Evolutionary conservation across 2,329 filamentous ascomycete genomes (phyloP).

Genomic region (Nigrospora osmanthi): DNA sequence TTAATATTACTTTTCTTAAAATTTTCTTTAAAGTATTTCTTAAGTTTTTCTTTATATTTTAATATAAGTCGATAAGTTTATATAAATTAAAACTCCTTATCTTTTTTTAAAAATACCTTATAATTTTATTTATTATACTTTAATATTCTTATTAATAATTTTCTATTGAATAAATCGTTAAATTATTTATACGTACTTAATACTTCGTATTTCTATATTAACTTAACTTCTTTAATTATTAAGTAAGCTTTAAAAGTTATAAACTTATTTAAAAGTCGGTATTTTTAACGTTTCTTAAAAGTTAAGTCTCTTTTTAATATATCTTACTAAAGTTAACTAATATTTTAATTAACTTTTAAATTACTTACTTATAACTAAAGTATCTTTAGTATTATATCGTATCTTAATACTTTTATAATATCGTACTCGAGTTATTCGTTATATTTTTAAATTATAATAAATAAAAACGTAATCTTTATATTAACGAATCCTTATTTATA

Average conservation of each 20-base stretch:
- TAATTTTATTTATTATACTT: neutral
- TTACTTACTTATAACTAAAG: too few relatives aligned
- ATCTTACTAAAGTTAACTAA: too few relatives aligned
- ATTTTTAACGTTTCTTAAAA: too few relatives aligned
- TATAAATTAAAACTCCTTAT: neutral
- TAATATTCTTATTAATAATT: neutral
- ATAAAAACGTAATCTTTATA: too few relatives aligned
- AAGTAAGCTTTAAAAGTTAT: neutral
- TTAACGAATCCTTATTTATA: too few relatives aligned
- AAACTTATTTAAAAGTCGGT: neutral
- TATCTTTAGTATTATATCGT: too few relatives aligned
- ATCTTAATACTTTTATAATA: too few relatives aligned
- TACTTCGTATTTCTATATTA: neutral
- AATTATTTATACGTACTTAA: neutral
- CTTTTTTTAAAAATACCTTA: conserved; percentile 1
- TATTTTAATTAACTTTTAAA: too few relatives aligned
- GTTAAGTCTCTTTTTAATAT: too few relatives aligned
- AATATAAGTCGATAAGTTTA: conserved; percentile 1
- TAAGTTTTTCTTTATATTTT: neutral
- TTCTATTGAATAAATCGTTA: neutral
- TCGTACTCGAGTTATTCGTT: too few relatives aligned
- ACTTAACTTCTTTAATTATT: neutral
- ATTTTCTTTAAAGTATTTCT: neutral
- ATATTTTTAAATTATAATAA: too few relatives aligned
- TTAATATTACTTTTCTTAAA: neutral